Evolutionary conservation across 2,329 filamentous ascomycete genomes (phyloP), one percentile per base, ranked within the genome.

Genomic region (Aspergillus ustus): DNA sequence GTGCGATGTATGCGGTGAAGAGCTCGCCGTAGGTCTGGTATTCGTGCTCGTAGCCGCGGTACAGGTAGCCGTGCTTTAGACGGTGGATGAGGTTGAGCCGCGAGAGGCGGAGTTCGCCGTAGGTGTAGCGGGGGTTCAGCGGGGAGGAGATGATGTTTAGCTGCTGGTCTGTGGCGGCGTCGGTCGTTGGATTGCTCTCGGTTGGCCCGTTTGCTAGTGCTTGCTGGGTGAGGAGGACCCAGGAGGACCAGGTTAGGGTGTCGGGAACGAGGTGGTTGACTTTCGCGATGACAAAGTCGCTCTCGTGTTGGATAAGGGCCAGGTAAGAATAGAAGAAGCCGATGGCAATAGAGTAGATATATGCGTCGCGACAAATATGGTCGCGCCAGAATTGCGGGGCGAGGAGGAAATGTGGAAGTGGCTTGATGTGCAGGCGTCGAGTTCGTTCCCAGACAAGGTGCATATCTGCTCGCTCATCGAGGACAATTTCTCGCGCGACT

Each of bases 211-310:
- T 34, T 34, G 4, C 9, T 34, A 34, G 31, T 4, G 31, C 31
- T 34, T 34, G 8, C 31, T 34, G 31, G 4, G 31, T 34, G 31
- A 34, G 31, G 31, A 34, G 31, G 4, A 63, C 31, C 52, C 52
- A 55, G 4, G 19, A n/a, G 19, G 20, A 8, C 52, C 52, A 55
- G 15, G 29, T 28, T 13, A 55, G 11, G 13, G 17, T 40, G n/a
- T 8, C 19, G 7, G 52, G 52, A 15, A 55, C 6, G 4, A 55
- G 52, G 6, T 55, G 15, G 11, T 45, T 28, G 9, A 29, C 37
- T 19, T 1, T 44, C 8, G 52, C 52, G 37, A 55, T 45, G 11
- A n/a, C 11, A 37, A 55, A 55, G 37, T 55, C 52, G 37, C 52
- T 55, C 19, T 55, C 37, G 20, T 45, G 20, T 22, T 37, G 31